Conservation (phyloP, 2,329 filamentous ascomycete species). For the Aaosphaeria pasadenensis region DNA sequence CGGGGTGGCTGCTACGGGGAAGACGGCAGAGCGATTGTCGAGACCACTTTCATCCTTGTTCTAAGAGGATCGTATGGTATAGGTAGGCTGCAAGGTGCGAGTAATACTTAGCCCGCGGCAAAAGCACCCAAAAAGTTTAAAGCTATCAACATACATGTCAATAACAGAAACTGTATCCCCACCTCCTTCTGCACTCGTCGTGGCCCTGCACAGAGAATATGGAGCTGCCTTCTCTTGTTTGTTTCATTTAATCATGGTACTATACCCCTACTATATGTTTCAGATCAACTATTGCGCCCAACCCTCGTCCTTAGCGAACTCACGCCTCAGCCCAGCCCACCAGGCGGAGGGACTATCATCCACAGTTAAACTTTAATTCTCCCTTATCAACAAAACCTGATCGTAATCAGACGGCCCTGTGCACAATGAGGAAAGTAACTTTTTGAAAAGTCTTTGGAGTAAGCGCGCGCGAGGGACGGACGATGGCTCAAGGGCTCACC, state of each 20-base stretch:
- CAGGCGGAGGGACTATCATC: background rate
- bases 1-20: too few species aligned
- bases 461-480: too few species aligned
- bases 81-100: background rate
- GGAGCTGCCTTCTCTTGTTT: background rate
- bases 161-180: slow-evolving; percentile 1
- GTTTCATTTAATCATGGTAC: slow-evolving; percentile 13
- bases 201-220: background rate
- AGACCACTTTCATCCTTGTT: too few species aligned
- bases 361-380: too few species aligned
- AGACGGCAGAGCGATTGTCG: too few species aligned
- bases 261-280: slow-evolving; percentile 20
- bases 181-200: background rate
- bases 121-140: slow-evolving; percentile 2
- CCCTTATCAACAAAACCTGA: too few species aligned
- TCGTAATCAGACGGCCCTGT: too few species aligned
- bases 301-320: too few species aligned
- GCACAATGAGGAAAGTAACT: too few species aligned
- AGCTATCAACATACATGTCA: slow-evolving; percentile 1
- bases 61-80: background rate
- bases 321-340: slow-evolving; percentile 3
- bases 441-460: too few species aligned
- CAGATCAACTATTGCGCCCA: slow-evolving; percentile 2
- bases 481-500: too few species aligned
- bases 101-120: slow-evolving; percentile 1